Percentiles rank a stretch among this genome's conserved stretches.
Conservation (phyloP, 169 alveolate species). For the Plasmodium chabaudi region DNA sequence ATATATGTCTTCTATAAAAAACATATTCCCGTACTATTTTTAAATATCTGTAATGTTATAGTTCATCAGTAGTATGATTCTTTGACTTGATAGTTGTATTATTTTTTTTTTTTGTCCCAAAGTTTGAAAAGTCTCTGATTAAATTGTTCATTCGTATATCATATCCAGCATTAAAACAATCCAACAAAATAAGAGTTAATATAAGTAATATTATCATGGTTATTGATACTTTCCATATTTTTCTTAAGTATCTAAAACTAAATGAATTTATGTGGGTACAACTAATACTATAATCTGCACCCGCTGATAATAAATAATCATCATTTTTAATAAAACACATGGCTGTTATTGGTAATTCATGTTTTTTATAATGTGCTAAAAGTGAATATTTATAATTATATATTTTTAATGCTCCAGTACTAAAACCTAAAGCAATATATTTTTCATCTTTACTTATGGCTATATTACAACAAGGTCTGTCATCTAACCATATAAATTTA, state of each 20-base stretch:
- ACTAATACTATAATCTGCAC: conserved; percentile 75
- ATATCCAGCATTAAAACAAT: conserved; percentile 71
- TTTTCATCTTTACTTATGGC: conserved; percentile 66
- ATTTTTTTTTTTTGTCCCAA: neutral
- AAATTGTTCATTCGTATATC: conserved; percentile 34
- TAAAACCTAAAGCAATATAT: conserved; percentile 72
- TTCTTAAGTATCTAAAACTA: conserved; percentile 33
- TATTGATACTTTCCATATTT: conserved; percentile 14
- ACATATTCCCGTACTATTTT: too few relatives aligned
- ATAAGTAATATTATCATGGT: neutral
- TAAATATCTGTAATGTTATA: neutral
- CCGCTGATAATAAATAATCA: conserved; percentile 43
- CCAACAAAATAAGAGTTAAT: conserved; percentile 32
- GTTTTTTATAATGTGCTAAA: conserved; percentile 68
- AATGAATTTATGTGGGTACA: conserved; percentile 34
- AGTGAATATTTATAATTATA: conserved; percentile 50
- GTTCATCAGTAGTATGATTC: neutral
- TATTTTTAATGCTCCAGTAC: conserved; percentile 71
- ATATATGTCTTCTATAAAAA: too few relatives aligned
- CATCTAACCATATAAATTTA: conserved; percentile 63
- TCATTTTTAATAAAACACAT: conserved; percentile 74
- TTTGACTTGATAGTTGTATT: neutral
- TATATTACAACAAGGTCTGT: conserved; percentile 72
- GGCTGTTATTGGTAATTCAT: conserved; percentile 73
- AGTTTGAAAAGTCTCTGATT: neutral